These are phyloP conservation scores for Colletotrichum sp. DNA, from an alignment of 2,329 filamentous ascomycete genomes.

Conservation along the genomic window DNA sequence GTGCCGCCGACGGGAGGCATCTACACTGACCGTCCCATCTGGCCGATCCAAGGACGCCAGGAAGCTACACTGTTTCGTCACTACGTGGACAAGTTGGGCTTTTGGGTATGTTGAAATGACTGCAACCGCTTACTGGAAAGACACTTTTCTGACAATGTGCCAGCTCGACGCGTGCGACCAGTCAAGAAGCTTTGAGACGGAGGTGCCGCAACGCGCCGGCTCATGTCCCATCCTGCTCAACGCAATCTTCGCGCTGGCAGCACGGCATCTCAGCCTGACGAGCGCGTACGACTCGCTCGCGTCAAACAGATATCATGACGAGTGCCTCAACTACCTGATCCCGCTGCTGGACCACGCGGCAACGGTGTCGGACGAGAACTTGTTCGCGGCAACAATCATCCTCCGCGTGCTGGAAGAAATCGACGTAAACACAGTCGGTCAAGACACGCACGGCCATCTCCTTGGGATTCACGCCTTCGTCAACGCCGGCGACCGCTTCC, in stretches of 20 bases:
- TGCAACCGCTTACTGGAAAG: not conserved
- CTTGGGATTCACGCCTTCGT: conserved; percentile 53
- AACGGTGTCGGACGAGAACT: conserved; percentile 50
- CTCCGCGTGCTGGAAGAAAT: conserved; percentile 63
- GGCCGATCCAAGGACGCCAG: conserved; percentile 34
- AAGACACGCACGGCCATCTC: conserved; percentile 51
- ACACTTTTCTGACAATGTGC: not conserved
- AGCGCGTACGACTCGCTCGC: conserved; percentile 51
- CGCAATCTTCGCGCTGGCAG: conserved; percentile 61
- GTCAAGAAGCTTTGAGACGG: conserved; percentile 52
- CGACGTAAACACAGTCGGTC: conserved; percentile 40
- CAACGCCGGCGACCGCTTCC: conserved; percentile 37
- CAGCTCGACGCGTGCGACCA: conserved; percentile 49
- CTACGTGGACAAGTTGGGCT: conserved; percentile 37
- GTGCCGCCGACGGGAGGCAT: conserved; percentile 23
- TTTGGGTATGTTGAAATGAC: conserved; percentile 32
- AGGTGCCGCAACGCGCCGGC: conserved; percentile 58
- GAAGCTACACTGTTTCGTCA: conserved; percentile 38
- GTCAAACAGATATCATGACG: conserved; percentile 57
- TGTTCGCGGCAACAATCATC: conserved; percentile 62
- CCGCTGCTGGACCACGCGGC: conserved; percentile 47
- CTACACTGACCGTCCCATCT: conserved; percentile 20
- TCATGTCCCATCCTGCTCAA: conserved; percentile 57
- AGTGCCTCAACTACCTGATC: conserved; percentile 55
- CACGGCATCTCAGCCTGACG: conserved; percentile 57